These are phyloP conservation scores for Alternaria solani DNA, from an alignment of 2,329 filamentous ascomycete species.

Conservation along the genomic window DNA sequence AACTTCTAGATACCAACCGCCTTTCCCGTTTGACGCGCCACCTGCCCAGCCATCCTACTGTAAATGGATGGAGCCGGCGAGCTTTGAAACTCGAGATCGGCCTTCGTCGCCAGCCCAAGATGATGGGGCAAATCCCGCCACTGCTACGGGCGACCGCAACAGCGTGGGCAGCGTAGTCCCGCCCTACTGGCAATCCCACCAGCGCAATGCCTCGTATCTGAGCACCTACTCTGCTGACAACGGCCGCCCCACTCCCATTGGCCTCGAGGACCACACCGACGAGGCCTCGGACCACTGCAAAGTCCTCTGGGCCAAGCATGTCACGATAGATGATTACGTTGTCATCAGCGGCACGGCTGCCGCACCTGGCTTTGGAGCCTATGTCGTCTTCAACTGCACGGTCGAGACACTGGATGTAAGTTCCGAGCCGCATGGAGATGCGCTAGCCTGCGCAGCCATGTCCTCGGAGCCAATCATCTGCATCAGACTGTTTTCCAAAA, in stretches of 20 bases:
- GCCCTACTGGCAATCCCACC: constrained; percentile 58
- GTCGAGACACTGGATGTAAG: constrained; percentile 85
- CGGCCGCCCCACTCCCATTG: constrained; percentile 58
- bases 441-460: constrained; percentile 20
- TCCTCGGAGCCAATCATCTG: constrained; percentile 27
- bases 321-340: constrained; percentile 68
- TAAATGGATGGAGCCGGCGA: constrained; percentile 54
- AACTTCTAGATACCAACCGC: constrained; percentile 22
- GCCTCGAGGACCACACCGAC: constrained; percentile 70
- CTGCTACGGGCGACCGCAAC: constrained; percentile 37
- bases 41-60: constrained; percentile 35
- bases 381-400: constrained; percentile 92
- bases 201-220: constrained; percentile 48
- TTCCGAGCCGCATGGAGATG: constrained; percentile 37
- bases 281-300: constrained; percentile 65
- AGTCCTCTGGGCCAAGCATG: constrained; percentile 68
- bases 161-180: constrained; percentile 50
- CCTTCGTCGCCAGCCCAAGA: constrained; percentile 34
- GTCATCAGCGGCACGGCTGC: constrained; percentile 63
- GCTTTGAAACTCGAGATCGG: constrained; percentile 39
- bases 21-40: constrained; percentile 30
- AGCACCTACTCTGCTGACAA: constrained; percentile 48
- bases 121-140: constrained; percentile 34
- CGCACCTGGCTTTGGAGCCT: constrained; percentile 74
- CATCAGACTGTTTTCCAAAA: constrained; percentile 4